These are phyloP conservation scores for Mucor racemosus DNA, from an alignment of 371 early-diverging fungal species.

Conservation along the genomic window DNA sequence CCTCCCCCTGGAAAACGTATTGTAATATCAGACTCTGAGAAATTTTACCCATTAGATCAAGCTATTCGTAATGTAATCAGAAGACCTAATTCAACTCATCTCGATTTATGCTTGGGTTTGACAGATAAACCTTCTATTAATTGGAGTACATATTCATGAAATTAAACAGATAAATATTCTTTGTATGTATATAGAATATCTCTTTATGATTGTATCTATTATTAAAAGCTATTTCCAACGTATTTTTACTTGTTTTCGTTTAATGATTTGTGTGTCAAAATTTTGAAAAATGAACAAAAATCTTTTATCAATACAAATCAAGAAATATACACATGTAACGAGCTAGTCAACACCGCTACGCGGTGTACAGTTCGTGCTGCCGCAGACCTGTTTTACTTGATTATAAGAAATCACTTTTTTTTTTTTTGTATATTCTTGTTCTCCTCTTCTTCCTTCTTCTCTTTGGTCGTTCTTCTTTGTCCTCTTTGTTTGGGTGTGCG, in stretches of 20 bases:
- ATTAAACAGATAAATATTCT: not conserved
- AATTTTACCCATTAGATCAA: conserved; percentile 37
- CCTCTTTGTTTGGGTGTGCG: too few species aligned
- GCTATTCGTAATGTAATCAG: conserved; percentile 37
- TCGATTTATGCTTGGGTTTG: conserved; percentile 36
- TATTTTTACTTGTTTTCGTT: not conserved
- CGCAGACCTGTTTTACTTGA: too few species aligned
- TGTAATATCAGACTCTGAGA: conserved; percentile 32
- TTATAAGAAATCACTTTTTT: too few species aligned
- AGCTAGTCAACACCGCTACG: too few species aligned
- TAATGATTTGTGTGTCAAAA: not conserved
- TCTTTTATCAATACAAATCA: too few species aligned
- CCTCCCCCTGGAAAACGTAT: conserved; percentile 45
- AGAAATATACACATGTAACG: too few species aligned
- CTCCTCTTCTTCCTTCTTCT: too few species aligned
- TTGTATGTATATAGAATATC: not conserved
- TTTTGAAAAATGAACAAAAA: too few species aligned
- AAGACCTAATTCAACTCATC: conserved; percentile 27
- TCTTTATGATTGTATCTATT: not conserved
- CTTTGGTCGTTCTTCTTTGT: too few species aligned
- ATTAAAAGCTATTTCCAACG: not conserved
- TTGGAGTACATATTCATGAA: conserved; percentile 31
- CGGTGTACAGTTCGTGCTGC: too few species aligned
- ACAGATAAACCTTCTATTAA: conserved; percentile 34
- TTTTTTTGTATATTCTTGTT: too few species aligned